Percentiles rank a stretch among this genome's conserved stretches.
Conservation (phyloP, 1,284 basidiomycete genomes). For the Moesziomyces parantarcticus region DNA sequence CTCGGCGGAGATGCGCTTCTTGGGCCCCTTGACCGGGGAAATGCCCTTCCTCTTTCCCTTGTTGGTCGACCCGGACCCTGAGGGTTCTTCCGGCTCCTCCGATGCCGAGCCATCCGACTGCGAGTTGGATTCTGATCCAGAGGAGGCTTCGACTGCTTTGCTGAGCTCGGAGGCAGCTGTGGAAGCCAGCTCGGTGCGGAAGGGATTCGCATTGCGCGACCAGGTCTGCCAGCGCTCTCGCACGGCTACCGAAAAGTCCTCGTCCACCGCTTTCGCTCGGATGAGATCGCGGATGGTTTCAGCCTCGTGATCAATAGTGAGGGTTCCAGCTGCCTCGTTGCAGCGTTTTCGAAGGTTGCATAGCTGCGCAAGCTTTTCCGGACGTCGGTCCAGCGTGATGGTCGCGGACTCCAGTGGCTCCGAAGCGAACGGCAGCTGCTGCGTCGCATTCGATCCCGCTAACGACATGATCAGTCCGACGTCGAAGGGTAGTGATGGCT, state of each 20-base stretch:
- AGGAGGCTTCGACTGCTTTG: not conserved
- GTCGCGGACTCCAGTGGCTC: constrained; percentile 11
- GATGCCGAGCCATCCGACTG: constrained; percentile 11
- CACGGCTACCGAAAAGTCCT: constrained; percentile 38
- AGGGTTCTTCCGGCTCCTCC: constrained; percentile 11
- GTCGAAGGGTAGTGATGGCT: not conserved
- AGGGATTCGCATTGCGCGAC: constrained; percentile 34
- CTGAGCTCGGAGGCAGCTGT: constrained; percentile 25
- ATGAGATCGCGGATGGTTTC: constrained; percentile 17
- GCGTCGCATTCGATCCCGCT: not conserved
- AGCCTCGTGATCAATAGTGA: constrained; percentile 29
- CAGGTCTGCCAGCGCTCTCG: constrained; percentile 47
- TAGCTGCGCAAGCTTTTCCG: constrained; percentile 14
- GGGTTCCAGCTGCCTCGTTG: constrained; percentile 2
- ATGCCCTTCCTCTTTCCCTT: constrained; percentile 16
- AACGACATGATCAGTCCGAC: constrained; percentile 7
- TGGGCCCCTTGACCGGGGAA: not conserved
- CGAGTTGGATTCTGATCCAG: constrained; percentile 18
- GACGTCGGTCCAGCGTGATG: constrained; percentile 23
- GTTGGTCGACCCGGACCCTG: constrained; percentile 1
- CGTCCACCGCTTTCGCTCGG: constrained; percentile 25
- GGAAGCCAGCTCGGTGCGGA: constrained; percentile 30
- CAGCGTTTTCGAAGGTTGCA: constrained; percentile 4
- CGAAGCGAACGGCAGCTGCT: constrained; percentile 16
- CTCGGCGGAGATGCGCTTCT: constrained; percentile 3